phyloP scores from a whole-genome alignment of 768 basidiomycete species.

The Trametes villosa region DNA sequence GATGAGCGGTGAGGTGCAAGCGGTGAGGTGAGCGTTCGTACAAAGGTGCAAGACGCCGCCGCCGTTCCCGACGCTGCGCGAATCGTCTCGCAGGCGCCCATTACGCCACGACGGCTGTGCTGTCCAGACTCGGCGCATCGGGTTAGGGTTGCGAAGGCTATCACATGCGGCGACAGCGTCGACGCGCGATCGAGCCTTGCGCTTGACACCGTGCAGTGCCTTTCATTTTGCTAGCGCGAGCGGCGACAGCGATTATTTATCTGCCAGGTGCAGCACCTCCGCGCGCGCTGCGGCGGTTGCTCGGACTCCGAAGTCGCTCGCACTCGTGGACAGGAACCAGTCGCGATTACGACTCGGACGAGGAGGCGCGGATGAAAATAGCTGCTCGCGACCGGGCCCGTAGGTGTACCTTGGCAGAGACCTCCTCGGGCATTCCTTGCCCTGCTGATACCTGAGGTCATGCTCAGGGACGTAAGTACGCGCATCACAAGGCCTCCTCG shows the following conservation, averaged over 20 bases:
- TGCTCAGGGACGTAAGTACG: neutral
- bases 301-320: no score
- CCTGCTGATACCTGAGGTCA: constrained; percentile 1
- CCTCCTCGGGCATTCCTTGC: neutral
- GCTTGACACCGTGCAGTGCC: no score
- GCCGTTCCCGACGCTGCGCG: constrained; percentile 2
- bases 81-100: constrained; percentile 14
- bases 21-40: constrained; percentile 8
- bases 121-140: neutral
- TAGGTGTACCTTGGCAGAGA: neutral
- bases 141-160: constrained; percentile 16
- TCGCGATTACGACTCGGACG: no score
- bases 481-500: constrained; percentile 3
- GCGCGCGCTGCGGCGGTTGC: no score
- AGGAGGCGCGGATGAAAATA: no score
- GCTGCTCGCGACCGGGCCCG: no score
- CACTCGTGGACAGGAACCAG: no score
- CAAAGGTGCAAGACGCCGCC: neutral
- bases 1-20: neutral
- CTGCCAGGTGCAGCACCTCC: no score
- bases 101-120: constrained; percentile 22
- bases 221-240: no score
- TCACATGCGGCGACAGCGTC: constrained; percentile 2
- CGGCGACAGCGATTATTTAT: no score
- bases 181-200: no score